Evolutionary conservation across 495 filamentous ascomycete species (phyloP), one percentile per base, ranked within the genome.

Genomic region (Rhypophila decipiens): DNA sequence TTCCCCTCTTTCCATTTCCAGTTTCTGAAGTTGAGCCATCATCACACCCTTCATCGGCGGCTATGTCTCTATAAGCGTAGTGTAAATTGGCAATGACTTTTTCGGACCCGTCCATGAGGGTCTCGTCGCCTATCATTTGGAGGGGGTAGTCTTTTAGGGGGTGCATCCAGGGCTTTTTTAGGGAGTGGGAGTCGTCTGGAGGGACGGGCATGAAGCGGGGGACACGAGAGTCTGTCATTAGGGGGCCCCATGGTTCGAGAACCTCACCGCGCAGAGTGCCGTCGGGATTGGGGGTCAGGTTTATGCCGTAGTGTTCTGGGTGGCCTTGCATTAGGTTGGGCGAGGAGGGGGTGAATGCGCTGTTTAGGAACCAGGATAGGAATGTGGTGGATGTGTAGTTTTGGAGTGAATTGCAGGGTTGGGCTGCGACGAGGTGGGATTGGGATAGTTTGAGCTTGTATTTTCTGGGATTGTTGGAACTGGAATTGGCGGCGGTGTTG

Each of bases 171-270:
- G 39, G 50, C 40, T 52, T 52, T 36, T 37, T 51, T n/a, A n/a
- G n/a, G n/a, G n/a, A n/a, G n/a, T n/a, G n/a, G n/a, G n/a, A n/a
- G n/a, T n/a, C n/a, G n/a, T n/a, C n/a, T n/a, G n/a, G n/a, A n/a
- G n/a, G n/a, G 18, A 57, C 39, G 19, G 48, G 40, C 23, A 42
- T 36, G 23, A 44, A 37, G 10, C 39, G 31, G 27, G 51, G 51
- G 15, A 49, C 21, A 24, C 23, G 9, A 3, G 41, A 46, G 10
- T 50, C 36, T n/a, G 53, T 60, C 24, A 60, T 44, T 10, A 55
- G 47, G 1, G 46, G 33, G 3, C 53, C 57, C 57, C 57, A 60
- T 22, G 51, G 50, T 48, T 60, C 57, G 12, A 56, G 42, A 9
- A 55, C 40, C 36, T 60, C 50, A 29, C 49, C 39, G 2, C 33